Conservation (phyloP, 495 filamentous ascomycete species). For the Penicillium angulare region DNA sequence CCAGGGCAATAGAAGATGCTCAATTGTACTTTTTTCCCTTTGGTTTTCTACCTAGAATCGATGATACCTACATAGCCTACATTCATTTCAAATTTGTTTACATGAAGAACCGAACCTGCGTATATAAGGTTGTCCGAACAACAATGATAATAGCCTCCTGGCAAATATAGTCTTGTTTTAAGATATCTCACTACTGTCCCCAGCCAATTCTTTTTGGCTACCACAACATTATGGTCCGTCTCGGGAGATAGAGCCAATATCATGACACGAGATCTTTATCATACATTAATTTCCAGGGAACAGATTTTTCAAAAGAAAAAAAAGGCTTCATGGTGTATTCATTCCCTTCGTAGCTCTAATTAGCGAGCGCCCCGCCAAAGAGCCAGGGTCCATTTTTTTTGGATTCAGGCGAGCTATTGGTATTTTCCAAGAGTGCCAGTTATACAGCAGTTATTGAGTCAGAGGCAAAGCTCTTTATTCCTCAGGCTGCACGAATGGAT, state of each 20-base stretch:
- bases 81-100: neutral
- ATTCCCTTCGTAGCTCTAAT: conserved; percentile 26
- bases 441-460: neutral
- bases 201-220: too few species aligned
- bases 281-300: conserved; percentile 5
- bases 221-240: too few species aligned
- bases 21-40: neutral
- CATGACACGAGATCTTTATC: neutral
- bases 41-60: neutral
- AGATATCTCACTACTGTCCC: too few species aligned
- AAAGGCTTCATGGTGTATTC: conserved; percentile 17
- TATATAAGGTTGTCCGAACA: too few species aligned
- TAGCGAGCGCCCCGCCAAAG: neutral
- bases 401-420: too few species aligned
- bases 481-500: conserved; percentile 79
- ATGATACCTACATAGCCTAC: too few species aligned
- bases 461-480: conserved; percentile 36
- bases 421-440: neutral
- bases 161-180: too few species aligned
- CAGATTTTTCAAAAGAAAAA: conserved; percentile 10
- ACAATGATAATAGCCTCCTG: too few species aligned
- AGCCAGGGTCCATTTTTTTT: conserved; percentile 7
- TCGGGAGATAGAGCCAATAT: too few species aligned
- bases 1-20: conserved; percentile 2
- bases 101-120: too few species aligned